These are phyloP conservation scores for Tripterygium wilfordii DNA, from an alignment of 177 flowering plant species.

Conservation along the genomic window DNA sequence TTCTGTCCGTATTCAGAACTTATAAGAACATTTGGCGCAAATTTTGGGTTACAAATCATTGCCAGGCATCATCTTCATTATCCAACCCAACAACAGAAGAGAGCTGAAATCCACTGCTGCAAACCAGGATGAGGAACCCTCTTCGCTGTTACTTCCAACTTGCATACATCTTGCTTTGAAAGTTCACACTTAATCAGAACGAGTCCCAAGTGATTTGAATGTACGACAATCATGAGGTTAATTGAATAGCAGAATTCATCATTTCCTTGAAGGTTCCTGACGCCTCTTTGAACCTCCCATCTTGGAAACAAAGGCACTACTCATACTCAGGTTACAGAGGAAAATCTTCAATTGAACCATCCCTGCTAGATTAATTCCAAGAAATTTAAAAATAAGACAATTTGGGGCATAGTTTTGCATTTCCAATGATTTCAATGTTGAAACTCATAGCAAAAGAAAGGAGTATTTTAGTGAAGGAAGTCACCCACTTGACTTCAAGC, in stretches of 20 bases:
- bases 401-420: no score
- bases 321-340: slow-evolving; percentile 45
- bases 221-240: slow-evolving; percentile 85
- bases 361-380: slow-evolving; percentile 25
- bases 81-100: slow-evolving; percentile 29
- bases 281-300: slow-evolving; percentile 69
- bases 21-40: no score
- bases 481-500: slow-evolving; percentile 32
- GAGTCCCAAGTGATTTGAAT: slow-evolving; percentile 57
- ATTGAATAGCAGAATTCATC: slow-evolving; percentile 43
- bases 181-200: slow-evolving; percentile 61
- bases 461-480: neutral
- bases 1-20: no score
- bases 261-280: slow-evolving; percentile 59
- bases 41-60: no score
- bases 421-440: no score
- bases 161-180: slow-evolving; percentile 54
- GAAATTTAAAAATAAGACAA: slow-evolving; percentile 1
- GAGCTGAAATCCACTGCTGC: slow-evolving; percentile 50
- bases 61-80: slow-evolving; percentile 6
- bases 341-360: slow-evolving; percentile 27
- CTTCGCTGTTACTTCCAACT: slow-evolving; percentile 51
- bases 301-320: slow-evolving; percentile 90
- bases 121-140: slow-evolving; percentile 45
- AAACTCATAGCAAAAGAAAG: neutral